phyloP scores from a whole-genome alignment of 1,284 basidiomycete genomes.

The Cystobasidiaceae sp. region DNA sequence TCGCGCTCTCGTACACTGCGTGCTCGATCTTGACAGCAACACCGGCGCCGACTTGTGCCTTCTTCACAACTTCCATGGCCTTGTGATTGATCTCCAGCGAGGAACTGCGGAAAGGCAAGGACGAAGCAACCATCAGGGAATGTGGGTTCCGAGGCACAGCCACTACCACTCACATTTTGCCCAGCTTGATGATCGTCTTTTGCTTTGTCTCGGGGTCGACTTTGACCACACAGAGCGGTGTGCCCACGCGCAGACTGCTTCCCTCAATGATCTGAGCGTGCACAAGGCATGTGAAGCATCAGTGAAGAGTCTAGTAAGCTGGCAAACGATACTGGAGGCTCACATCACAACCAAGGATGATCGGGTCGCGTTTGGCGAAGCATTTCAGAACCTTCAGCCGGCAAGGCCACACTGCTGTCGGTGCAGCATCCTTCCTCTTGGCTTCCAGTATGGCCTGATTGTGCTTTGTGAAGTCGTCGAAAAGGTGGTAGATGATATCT shows the following conservation, averaged over 20 bases:
- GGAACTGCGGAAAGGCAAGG: constrained; percentile 55
- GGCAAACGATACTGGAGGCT: constrained; percentile 54
- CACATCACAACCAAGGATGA: constrained; percentile 87
- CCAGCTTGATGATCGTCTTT: constrained; percentile 84
- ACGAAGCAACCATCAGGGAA: neutral
- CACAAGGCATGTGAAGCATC: constrained; percentile 44
- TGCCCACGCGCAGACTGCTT: constrained; percentile 75
- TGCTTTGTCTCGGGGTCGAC: constrained; percentile 77
- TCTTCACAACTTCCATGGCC: constrained; percentile 70
- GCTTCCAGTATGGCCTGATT: constrained; percentile 87
- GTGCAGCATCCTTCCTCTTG: constrained; percentile 86
- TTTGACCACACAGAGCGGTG: constrained; percentile 91
- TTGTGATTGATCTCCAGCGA: constrained; percentile 80
- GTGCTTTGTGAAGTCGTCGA: constrained; percentile 96
- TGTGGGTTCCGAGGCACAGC: constrained; percentile 72
- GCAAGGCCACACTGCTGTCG: constrained; percentile 95
- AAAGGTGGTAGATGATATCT: constrained; percentile 97
- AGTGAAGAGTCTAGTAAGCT: constrained; percentile 49
- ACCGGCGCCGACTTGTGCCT: constrained; percentile 85
- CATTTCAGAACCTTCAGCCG: constrained; percentile 84
- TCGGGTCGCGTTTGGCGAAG: constrained; percentile 95
- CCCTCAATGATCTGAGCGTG: constrained; percentile 74
- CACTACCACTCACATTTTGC: constrained; percentile 73
- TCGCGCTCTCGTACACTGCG: constrained; percentile 89
- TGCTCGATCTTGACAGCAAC: constrained; percentile 99